These are phyloP conservation scores for Filobasidium wieringae DNA, from an alignment of 768 basidiomycete species.

Conservation along the genomic window DNA sequence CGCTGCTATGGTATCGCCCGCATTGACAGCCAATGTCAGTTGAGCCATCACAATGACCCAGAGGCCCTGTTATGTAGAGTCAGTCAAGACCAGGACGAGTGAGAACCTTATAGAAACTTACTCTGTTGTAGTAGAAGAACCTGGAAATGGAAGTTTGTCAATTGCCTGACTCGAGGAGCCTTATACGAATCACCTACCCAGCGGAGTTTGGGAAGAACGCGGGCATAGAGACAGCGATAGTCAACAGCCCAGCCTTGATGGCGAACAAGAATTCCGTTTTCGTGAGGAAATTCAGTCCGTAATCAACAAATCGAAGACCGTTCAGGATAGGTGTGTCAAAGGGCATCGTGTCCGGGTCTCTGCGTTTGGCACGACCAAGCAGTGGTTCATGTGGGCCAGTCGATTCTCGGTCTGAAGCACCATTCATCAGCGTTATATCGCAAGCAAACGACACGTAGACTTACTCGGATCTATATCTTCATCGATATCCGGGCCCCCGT, in stretches of 20 bases:
- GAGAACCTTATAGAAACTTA: background rate
- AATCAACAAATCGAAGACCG: constrained; percentile 17
- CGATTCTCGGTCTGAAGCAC: background rate
- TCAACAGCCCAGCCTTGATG: constrained; percentile 30
- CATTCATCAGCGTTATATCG: background rate
- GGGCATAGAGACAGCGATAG: constrained; percentile 25
- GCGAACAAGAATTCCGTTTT: constrained; percentile 33
- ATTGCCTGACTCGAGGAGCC: background rate
- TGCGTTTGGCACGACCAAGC: constrained; percentile 25
- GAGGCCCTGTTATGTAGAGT: constrained; percentile 19
- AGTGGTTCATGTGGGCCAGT: constrained; percentile 8
- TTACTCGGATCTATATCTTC: constrained; percentile 11
- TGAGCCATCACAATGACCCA: constrained; percentile 13
- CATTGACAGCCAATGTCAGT: constrained; percentile 25
- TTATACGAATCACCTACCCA: background rate
- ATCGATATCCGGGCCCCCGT: constrained; percentile 1
- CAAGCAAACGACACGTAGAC: background rate
- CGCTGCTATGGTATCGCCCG: constrained; percentile 32
- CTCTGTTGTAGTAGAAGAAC: background rate
- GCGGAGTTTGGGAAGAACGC: constrained; percentile 19
- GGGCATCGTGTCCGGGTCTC: constrained; percentile 33
- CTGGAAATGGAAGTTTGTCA: background rate
- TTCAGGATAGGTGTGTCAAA: constrained; percentile 23
- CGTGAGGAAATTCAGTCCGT: constrained; percentile 17
- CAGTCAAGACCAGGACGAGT: background rate